Evolutionary conservation across 805 yeast species (phyloP).

Genomic region (Candida ipomoeae): DNA sequence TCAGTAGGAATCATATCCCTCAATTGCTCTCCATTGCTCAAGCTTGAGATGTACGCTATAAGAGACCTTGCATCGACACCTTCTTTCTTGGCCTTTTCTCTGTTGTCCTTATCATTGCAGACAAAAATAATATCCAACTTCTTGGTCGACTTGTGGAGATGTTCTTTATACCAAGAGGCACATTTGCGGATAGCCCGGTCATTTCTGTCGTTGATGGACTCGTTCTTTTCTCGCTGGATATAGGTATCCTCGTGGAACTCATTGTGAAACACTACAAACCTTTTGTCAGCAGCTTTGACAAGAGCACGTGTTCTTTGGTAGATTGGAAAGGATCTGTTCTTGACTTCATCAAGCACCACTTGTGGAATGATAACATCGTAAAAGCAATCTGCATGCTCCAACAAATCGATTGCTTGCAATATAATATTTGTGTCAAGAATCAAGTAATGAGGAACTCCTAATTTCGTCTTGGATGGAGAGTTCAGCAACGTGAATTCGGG

Average conservation of each 20-base stretch:
- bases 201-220: constrained; percentile 82
- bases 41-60: constrained; percentile 62
- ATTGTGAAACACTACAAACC: constrained; percentile 89
- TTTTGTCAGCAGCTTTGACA: constrained; percentile 69
- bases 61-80: constrained; percentile 54
- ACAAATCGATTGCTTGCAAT: constrained; percentile 80
- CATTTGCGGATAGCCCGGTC: constrained; percentile 84
- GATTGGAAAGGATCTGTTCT: constrained; percentile 81
- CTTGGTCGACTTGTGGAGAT: constrained; percentile 41
- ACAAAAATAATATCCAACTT: constrained; percentile 52
- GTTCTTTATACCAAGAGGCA: constrained; percentile 67
- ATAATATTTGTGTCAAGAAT: constrained; percentile 87
- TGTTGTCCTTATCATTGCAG: constrained; percentile 74
- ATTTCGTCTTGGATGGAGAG: constrained; percentile 47
- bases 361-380: constrained; percentile 94
- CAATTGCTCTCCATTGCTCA: constrained; percentile 71
- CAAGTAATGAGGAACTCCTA: constrained; percentile 70
- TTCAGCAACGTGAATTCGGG: constrained; percentile 64
- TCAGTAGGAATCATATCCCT: constrained; percentile 72
- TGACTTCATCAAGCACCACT: constrained; percentile 89
- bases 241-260: constrained; percentile 77
- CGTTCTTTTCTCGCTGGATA: constrained; percentile 57
- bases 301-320: constrained; percentile 79
- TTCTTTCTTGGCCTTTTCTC: constrained; percentile 51
- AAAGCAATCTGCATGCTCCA: constrained; percentile 73